phyloP scores from a whole-genome alignment of 495 filamentous ascomycete genomes.

The Podospora australis region DNA sequence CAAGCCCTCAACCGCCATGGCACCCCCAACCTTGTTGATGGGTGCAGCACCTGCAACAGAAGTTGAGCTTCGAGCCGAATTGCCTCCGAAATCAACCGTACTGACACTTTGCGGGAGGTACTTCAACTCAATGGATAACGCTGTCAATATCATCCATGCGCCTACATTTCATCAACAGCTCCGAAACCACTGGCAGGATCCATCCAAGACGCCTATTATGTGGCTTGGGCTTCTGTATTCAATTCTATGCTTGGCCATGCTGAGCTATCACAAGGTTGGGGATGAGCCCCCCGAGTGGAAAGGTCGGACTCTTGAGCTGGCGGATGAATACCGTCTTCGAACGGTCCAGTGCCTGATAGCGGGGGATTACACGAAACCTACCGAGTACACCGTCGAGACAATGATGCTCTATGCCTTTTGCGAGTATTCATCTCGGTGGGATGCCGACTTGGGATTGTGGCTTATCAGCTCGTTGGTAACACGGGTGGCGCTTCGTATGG shows the following conservation, averaged over 20 bases:
- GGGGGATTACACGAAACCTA: slow-evolving; percentile 84
- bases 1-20: slow-evolving; percentile 50
- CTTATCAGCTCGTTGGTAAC: slow-evolving; percentile 73
- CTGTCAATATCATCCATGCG: slow-evolving; percentile 70
- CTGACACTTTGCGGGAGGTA: slow-evolving; percentile 72
- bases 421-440: slow-evolving; percentile 69
- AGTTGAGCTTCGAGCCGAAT: slow-evolving; percentile 66
- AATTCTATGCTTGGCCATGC: slow-evolving; percentile 82
- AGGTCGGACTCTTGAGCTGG: slow-evolving; percentile 66
- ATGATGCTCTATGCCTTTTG: slow-evolving; percentile 79
- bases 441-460: slow-evolving; percentile 78
- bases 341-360: slow-evolving; percentile 83
- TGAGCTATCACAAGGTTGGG: slow-evolving; percentile 82
- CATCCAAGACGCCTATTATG: slow-evolving; percentile 67
- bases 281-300: slow-evolving; percentile 86
- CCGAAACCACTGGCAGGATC: slow-evolving; percentile 82
- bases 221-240: slow-evolving; percentile 89
- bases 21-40: slow-evolving; percentile 68
- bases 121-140: slow-evolving; percentile 52
- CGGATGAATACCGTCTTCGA: slow-evolving; percentile 67
- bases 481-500: slow-evolving; percentile 87
- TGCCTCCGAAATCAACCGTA: slow-evolving; percentile 74
- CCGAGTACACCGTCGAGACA: slow-evolving; percentile 81
- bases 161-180: slow-evolving; percentile 84
- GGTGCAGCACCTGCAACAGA: slow-evolving; percentile 62